Evolutionary conservation across 345 rosid species (phyloP).

Genomic region (Salix exigua): DNA sequence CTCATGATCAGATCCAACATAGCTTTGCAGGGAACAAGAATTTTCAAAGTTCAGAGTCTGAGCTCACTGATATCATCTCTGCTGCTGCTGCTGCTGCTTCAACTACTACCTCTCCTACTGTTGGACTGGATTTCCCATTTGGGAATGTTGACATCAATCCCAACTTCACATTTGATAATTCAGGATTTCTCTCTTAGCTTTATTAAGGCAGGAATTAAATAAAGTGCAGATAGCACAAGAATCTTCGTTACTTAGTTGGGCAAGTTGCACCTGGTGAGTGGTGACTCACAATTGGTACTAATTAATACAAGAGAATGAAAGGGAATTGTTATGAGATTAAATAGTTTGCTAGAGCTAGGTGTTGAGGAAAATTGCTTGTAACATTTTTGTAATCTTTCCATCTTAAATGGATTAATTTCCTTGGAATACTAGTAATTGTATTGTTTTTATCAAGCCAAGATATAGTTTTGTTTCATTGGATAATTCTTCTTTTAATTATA

Average conservation of each 20-base stretch:
- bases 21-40: slow-evolving; percentile 14
- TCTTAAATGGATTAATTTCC: neutral
- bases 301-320: no score
- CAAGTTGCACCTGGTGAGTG: no score
- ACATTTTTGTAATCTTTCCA: no score
- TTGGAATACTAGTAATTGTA: neutral
- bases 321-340: no score
- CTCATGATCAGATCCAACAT: slow-evolving; percentile 4
- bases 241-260: no score
- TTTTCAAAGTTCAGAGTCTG: slow-evolving; percentile 20
- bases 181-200: slow-evolving; percentile 22
- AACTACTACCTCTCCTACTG: slow-evolving; percentile 36
- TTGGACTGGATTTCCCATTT: slow-evolving; percentile 41
- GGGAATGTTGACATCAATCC: slow-evolving; percentile 36
- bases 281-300: no score
- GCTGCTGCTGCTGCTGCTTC: slow-evolving; percentile 31
- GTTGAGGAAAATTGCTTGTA: no score
- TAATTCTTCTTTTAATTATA: no score
- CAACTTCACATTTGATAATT: slow-evolving; percentile 36
- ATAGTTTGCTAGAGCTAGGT: no score
- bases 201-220: neutral
- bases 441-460: no score
- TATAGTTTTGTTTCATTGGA: neutral
- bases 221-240: no score
- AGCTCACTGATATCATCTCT: slow-evolving; percentile 14